Evolutionary conservation across 2,329 filamentous ascomycete species (phyloP).

Genomic region (Piedraia hortae): DNA sequence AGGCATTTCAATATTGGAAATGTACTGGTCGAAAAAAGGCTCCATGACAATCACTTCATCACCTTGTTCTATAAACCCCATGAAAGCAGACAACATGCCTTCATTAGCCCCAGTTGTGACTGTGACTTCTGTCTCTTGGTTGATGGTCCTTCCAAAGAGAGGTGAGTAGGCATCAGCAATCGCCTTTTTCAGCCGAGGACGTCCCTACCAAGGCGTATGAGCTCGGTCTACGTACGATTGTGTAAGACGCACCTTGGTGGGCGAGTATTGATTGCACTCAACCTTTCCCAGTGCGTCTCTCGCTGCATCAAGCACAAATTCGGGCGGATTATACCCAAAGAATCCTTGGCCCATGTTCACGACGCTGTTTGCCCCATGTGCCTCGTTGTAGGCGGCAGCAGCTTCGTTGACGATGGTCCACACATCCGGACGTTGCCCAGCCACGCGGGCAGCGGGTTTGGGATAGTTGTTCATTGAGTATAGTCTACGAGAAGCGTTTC

Average conservation of each 20-base stretch:
- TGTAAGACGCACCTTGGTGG: constrained; percentile 37
- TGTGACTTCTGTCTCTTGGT: constrained; percentile 79
- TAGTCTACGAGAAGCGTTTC: no score
- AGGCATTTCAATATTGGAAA: constrained; percentile 95
- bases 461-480: no score
- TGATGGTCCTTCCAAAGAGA: constrained; percentile 51
- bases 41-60: constrained; percentile 97
- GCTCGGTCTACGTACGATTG: constrained; percentile 1
- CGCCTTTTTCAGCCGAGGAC: constrained; percentile 73
- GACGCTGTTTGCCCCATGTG: constrained; percentile 1
- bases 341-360: constrained; percentile 31
- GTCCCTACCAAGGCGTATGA: constrained; percentile 25
- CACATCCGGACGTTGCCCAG: constrained; percentile 28
- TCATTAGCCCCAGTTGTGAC: constrained; percentile 85
- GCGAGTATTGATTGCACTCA: constrained; percentile 96
- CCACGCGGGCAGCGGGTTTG: constrained; percentile 27
- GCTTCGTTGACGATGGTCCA: constrained; percentile 43
- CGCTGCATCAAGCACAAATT: constrained; percentile 74
- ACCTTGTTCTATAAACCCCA: constrained; percentile 82
- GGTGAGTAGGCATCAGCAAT: constrained; percentile 80
- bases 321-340: constrained; percentile 81
- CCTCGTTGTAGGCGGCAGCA: constrained; percentile 20
- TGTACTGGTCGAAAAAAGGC: constrained; percentile 98
- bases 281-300: constrained; percentile 72
- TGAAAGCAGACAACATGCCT: constrained; percentile 88